phyloP scores from a whole-genome alignment of 1,139 yeast genomes.

The Blastobotrys petasosporus region DNA sequence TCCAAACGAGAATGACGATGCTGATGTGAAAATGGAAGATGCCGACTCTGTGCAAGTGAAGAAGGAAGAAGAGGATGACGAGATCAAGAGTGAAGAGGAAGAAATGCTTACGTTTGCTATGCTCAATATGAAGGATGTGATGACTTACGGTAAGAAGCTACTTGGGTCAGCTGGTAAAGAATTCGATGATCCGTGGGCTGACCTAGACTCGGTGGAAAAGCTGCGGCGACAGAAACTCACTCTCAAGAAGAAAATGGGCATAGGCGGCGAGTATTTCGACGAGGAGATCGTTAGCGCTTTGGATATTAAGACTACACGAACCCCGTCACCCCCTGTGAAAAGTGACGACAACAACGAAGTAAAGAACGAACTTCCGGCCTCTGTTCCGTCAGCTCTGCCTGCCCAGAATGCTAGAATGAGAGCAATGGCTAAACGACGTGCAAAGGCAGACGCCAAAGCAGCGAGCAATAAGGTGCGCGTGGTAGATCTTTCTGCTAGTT shows the following conservation, averaged over 20 bases:
- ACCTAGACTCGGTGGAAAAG: conserved; percentile 38
- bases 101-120: conserved; percentile 49
- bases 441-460: conserved; percentile 71
- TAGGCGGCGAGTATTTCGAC: conserved; percentile 40
- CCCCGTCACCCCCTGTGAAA: conserved; percentile 12
- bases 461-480: conserved; percentile 48
- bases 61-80: conserved; percentile 28
- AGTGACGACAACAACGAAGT: conserved; percentile 11
- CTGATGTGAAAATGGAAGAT: conserved; percentile 14
- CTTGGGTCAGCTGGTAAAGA: conserved; percentile 63
- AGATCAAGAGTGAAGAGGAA: conserved; percentile 15
- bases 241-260: conserved; percentile 38
- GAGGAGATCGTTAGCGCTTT: conserved; percentile 34
- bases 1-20: conserved; percentile 47
- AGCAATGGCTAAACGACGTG: conserved; percentile 90
- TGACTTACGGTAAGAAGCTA: conserved; percentile 63
- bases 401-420: conserved; percentile 68
- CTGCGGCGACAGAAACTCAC: conserved; percentile 37
- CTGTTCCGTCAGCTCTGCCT: conserved; percentile 14
- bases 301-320: conserved; percentile 25
- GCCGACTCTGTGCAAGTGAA: conserved; percentile 12
- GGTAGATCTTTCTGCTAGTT: conserved; percentile 73
- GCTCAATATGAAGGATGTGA: conserved; percentile 58
- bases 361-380: not conserved
- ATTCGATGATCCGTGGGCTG: conserved; percentile 35